Percentiles rank a stretch among this genome's conserved stretches.
Conservation (phyloP, 2,329 filamentous ascomycete genomes). For the Trichoderma arundinaceum region DNA sequence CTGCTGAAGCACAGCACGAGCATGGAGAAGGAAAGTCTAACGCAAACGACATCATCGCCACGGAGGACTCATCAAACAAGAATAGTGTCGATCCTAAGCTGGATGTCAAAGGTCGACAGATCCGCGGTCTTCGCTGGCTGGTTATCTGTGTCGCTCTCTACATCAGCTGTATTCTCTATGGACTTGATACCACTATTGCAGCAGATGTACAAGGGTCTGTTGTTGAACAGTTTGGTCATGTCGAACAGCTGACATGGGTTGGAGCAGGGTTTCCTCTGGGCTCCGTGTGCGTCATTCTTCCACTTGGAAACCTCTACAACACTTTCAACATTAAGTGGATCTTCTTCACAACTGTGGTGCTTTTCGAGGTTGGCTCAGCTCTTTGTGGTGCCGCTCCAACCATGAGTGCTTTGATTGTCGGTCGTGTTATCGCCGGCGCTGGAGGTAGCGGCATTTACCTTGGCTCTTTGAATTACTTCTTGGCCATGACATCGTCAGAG, state of each 20-base stretch:
- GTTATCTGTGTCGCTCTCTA: conserved; percentile 11
- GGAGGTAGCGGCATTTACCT: too few relatives aligned
- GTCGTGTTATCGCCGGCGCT: conserved; percentile 48
- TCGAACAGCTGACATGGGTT: conserved; percentile 51
- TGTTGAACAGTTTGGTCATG: conserved; percentile 45
- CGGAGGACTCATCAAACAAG: too few relatives aligned
- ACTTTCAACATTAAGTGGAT: conserved; percentile 54
- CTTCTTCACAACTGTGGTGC: conserved; percentile 36
- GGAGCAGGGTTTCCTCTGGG: conserved; percentile 49
- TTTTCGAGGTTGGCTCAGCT: conserved; percentile 41
- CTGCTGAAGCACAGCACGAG: too few relatives aligned
- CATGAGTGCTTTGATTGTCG: conserved; percentile 53
- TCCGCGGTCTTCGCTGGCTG: background rate
- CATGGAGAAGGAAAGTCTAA: too few relatives aligned
- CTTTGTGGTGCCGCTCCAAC: conserved; percentile 51
- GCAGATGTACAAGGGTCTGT: conserved; percentile 54
- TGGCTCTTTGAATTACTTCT: too few relatives aligned
- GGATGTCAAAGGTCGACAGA: too few relatives aligned
- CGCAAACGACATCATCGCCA: too few relatives aligned
- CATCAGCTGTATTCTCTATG: conserved; percentile 16
- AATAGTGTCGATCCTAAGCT: too few relatives aligned
- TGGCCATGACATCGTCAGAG: too few relatives aligned
- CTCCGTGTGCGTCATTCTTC: conserved; percentile 46
- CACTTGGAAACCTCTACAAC: conserved; percentile 46
- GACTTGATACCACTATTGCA: conserved; percentile 54